These are phyloP conservation scores for Toxicodendron radicans DNA, from an alignment of 345 rosid genomes.

Conservation along the genomic window DNA sequence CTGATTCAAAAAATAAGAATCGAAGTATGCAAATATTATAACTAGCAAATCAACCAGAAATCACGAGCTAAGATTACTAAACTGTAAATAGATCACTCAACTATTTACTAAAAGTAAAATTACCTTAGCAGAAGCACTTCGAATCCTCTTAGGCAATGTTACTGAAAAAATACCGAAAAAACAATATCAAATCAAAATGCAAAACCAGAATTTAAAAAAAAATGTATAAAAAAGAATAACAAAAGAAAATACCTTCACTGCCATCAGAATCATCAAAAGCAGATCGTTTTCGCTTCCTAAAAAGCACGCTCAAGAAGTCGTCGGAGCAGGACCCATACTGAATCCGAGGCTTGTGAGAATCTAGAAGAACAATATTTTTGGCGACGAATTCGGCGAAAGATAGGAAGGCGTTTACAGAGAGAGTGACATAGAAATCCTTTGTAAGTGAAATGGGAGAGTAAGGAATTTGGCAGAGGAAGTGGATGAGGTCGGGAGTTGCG, in stretches of 20 bases:
- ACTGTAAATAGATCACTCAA: neutral
- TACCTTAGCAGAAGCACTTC: conserved; percentile 34
- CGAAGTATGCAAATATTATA: neutral
- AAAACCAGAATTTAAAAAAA: neutral
- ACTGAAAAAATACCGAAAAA: conserved; percentile 17
- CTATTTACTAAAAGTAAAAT: neutral
- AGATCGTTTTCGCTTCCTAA: conserved; percentile 39
- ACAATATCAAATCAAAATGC: conserved; percentile 1
- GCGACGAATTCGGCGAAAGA: conserved; percentile 29
- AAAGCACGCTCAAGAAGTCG: conserved; percentile 12
- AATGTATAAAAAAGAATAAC: neutral
- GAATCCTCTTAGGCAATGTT: conserved; percentile 28
- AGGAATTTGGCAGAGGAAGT: conserved; percentile 43
- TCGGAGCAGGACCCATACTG: neutral
- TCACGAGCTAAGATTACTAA: neutral
- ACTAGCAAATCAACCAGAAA: too few relatives aligned
- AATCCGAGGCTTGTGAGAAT: conserved; percentile 6
- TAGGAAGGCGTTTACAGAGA: conserved; percentile 32
- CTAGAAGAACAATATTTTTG: conserved; percentile 7
- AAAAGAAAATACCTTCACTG: conserved; percentile 7
- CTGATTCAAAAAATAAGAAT: neutral
- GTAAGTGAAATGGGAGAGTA: conserved; percentile 48
- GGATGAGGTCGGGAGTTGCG: conserved; percentile 38
- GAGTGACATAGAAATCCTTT: conserved; percentile 28
- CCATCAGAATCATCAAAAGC: conserved; percentile 18